These are phyloP conservation scores for Stereum hirsutum DNA, from an alignment of 1,284 basidiomycete species.

Conservation along the genomic window DNA sequence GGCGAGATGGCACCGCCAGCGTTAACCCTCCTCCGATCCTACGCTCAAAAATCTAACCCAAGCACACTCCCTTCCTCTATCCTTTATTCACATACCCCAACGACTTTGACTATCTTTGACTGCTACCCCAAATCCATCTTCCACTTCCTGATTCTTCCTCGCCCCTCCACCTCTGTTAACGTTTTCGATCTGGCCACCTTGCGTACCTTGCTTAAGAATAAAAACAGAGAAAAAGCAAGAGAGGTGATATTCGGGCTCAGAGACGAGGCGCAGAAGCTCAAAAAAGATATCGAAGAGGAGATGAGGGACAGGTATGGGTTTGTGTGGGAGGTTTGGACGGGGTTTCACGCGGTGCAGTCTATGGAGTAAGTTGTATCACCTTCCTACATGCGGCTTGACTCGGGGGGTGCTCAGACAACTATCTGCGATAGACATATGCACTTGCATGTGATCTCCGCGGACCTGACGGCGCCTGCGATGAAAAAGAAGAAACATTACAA, in stretches of 20 bases:
- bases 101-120: conserved; percentile 75
- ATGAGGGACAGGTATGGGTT: conserved; percentile 77
- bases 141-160: conserved; percentile 76
- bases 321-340: conserved; percentile 72
- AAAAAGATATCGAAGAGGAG: conserved; percentile 64
- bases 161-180: conserved; percentile 24
- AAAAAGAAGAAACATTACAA: conserved; percentile 95
- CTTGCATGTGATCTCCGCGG: conserved; percentile 81
- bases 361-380: conserved; percentile 47
- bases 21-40: conserved; percentile 51
- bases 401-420: not conserved
- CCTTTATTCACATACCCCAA: conserved; percentile 50
- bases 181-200: conserved; percentile 45
- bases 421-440: conserved; percentile 65
- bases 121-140: conserved; percentile 80
- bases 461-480: conserved; percentile 66
- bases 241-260: conserved; percentile 46
- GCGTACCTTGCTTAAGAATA: conserved; percentile 46
- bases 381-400: not conserved
- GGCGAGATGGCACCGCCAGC: no score
- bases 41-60: conserved; percentile 46
- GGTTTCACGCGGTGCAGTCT: conserved; percentile 83
- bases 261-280: conserved; percentile 46
- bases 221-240: conserved; percentile 38
- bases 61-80: conserved; percentile 47